These are phyloP conservation scores for Thecamonas trahens DNA, from an alignment of 78 protist genomes.

Conservation along the genomic window DNA sequence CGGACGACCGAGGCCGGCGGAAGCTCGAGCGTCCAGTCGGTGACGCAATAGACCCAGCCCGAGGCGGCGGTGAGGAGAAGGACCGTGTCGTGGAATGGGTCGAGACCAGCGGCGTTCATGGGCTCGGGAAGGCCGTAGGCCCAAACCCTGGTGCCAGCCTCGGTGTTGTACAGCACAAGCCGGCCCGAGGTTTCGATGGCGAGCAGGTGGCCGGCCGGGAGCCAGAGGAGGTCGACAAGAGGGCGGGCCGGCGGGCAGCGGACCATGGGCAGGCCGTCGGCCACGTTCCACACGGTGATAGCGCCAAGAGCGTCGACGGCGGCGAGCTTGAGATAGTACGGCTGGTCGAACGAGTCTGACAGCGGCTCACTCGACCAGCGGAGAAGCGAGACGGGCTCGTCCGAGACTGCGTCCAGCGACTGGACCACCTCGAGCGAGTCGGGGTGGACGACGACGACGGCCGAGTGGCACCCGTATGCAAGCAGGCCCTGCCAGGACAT, in stretches of 20 bases:
- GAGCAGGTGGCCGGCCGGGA: not conserved
- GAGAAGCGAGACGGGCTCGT: not conserved
- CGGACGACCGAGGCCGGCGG: not conserved
- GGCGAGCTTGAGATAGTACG: not conserved
- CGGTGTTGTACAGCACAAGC: not conserved
- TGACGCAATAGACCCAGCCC: not conserved
- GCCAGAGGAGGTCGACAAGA: not conserved
- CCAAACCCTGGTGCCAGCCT: not conserved
- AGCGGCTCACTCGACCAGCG: not conserved
- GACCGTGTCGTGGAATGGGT: not conserved
- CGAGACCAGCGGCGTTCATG: not conserved
- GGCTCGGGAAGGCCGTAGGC: not conserved
- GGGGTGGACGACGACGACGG: not conserved
- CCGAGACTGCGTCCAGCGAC: not conserved
- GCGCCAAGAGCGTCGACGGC: not conserved
- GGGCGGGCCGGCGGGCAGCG: not conserved
- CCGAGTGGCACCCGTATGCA: not conserved
- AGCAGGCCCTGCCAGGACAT: not conserved
- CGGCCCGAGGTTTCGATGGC: not conserved
- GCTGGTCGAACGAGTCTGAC: not conserved
- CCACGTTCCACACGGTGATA: not conserved
- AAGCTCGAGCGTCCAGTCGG: not conserved
- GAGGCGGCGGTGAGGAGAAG: not conserved
- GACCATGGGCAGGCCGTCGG: not conserved
- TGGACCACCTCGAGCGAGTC: not conserved